Percentiles rank a stretch among this genome's conserved stretches.
Conservation (phyloP, 768 basidiomycete species). For the Lentinus brumalis region DNA sequence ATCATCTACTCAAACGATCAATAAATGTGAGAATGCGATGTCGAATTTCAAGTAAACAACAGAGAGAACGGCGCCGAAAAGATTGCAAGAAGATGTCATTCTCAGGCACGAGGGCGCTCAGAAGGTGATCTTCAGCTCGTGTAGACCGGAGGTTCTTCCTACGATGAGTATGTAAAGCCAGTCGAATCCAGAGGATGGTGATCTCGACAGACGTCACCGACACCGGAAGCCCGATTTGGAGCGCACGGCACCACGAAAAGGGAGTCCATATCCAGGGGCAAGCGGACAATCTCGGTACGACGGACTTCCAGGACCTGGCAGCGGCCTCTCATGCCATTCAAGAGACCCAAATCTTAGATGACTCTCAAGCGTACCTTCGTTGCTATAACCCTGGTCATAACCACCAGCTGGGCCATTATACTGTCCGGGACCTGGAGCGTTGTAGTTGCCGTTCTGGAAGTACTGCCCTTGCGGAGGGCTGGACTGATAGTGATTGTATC, state of each 20-base stretch:
- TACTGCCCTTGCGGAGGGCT: constrained; percentile 56
- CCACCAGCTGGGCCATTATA: constrained; percentile 53
- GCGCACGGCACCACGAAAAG: constrained; percentile 17
- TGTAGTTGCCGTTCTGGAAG: constrained; percentile 72
- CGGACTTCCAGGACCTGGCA: neutral
- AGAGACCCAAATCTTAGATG: constrained; percentile 38
- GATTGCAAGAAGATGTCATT: neutral
- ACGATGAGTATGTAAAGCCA: neutral
- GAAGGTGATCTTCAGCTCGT: neutral
- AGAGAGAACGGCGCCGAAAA: neutral
- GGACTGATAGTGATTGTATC: constrained; percentile 72
- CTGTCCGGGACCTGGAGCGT: constrained; percentile 46
- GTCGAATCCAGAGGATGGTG: neutral
- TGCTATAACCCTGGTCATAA: constrained; percentile 62
- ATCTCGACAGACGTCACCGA: neutral
- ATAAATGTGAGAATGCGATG: constrained; percentile 22
- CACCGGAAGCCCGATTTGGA: neutral
- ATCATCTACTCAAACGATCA: constrained; percentile 57
- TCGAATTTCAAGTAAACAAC: constrained; percentile 2
- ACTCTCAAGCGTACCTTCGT: constrained; percentile 85
- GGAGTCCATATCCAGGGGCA: neutral
- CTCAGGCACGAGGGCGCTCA: neutral
- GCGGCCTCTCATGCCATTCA: neutral
- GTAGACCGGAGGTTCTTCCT: neutral
- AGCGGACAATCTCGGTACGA: neutral